Percentiles rank a stretch among this genome's conserved stretches.
phyloP scores from a whole-genome alignment of 306 rosid genomes.

The Quercus engelmannii region DNA sequence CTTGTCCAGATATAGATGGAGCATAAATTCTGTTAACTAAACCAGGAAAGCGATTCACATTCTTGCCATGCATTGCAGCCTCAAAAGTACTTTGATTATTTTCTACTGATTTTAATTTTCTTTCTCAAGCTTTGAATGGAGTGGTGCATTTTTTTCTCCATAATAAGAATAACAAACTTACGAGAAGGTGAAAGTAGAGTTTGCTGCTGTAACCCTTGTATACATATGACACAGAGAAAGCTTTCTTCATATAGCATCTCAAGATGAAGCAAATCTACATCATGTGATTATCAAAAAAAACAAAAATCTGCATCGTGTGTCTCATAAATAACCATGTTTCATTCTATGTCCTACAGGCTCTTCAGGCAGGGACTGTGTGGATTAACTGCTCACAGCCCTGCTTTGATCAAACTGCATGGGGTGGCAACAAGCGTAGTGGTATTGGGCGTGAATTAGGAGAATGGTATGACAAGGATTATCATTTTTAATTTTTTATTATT shows the following conservation, averaged over 20 bases:
- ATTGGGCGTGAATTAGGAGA: slow-evolving; percentile 97
- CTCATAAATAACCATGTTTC: neutral
- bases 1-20: too few relatives aligned
- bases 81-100: too few relatives aligned
- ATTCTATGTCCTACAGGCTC: slow-evolving; percentile 45
- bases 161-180: too few relatives aligned
- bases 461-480: slow-evolving; percentile 46
- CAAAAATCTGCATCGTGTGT: neutral
- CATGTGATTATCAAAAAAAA: neutral
- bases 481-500: too few relatives aligned
- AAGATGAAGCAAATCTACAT: slow-evolving; percentile 4
- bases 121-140: too few relatives aligned
- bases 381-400: slow-evolving; percentile 96
- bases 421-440: slow-evolving; percentile 93
- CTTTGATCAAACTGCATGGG: slow-evolving; percentile 98
- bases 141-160: too few relatives aligned
- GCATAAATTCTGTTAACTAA: too few relatives aligned
- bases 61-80: too few relatives aligned
- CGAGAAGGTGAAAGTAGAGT: slow-evolving; percentile 5
- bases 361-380: slow-evolving; percentile 92
- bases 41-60: too few relatives aligned
- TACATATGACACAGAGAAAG: too few relatives aligned
- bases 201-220: too few relatives aligned
- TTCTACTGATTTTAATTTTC: too few relatives aligned
- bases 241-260: neutral